phyloP scores from a whole-genome alignment of 352 stramenopile genomes.

The Pythium sp. region DNA sequence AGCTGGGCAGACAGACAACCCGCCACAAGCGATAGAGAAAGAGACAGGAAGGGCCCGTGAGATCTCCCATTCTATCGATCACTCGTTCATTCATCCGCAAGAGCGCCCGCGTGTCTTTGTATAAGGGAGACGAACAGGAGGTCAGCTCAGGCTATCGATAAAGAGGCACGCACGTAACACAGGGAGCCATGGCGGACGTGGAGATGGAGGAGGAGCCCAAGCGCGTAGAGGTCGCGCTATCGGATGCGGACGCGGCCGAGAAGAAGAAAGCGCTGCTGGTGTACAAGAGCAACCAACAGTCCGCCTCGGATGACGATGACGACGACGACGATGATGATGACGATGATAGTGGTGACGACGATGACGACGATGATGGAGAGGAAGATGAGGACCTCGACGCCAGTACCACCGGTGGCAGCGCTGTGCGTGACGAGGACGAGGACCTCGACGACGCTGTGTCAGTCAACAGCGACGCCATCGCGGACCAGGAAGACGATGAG shows the following conservation, averaged over 20 bases:
- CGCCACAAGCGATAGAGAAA: not conserved
- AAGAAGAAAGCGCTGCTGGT: conserved; percentile 78
- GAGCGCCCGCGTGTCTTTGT: not conserved
- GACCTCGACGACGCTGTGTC: conserved; percentile 21
- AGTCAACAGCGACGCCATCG: not conserved
- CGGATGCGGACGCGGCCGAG: conserved; percentile 36
- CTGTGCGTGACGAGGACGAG: conserved; percentile 21
- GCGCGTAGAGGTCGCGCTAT: conserved; percentile 5
- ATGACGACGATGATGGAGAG: conserved; percentile 27
- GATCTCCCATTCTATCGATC: not conserved
- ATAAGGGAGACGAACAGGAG: not conserved
- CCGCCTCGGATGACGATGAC: conserved; percentile 56
- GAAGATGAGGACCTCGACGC: conserved; percentile 25
- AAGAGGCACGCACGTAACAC: not conserved
- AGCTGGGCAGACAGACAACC: not conserved
- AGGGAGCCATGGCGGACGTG: conserved; percentile 26
- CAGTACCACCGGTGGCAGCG: conserved; percentile 7
- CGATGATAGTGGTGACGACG: conserved; percentile 35
- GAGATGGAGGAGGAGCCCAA: conserved; percentile 36
- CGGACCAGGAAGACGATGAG: conserved; percentile 23
- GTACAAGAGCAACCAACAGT: conserved; percentile 72
- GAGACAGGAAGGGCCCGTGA: not conserved
- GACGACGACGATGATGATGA: conserved; percentile 40
- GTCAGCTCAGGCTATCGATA: not conserved
- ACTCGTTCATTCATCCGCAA: not conserved